phyloP scores from a whole-genome alignment of 768 basidiomycete genomes.

The Kwoniella dejecticola region DNA sequence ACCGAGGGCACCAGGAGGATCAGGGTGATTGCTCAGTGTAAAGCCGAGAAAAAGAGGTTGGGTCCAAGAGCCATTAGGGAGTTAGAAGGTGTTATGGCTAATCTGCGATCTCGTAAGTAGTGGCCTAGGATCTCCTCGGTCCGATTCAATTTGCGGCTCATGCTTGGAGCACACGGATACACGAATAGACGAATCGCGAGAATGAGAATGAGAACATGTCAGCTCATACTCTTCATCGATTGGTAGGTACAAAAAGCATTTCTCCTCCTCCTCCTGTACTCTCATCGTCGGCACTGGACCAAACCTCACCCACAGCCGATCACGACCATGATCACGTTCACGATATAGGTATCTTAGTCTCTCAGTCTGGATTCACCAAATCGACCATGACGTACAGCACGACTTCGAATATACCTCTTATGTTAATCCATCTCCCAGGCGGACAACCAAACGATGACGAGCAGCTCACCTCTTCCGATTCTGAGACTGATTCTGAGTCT shows the following conservation, averaged over 20 bases:
- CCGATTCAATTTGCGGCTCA: not conserved
- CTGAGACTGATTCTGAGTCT: too few relatives aligned
- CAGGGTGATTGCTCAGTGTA: slow-evolving; percentile 84
- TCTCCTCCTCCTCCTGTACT: too few relatives aligned
- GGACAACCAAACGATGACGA: slow-evolving; percentile 6
- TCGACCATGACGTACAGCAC: slow-evolving; percentile 69
- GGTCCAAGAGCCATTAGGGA: slow-evolving; percentile 82
- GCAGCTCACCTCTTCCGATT: too few relatives aligned
- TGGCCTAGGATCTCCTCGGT: not conserved
- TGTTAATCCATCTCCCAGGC: slow-evolving; percentile 75
- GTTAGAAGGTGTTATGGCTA: slow-evolving; percentile 74
- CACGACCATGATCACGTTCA: not conserved
- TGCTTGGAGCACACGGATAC: not conserved
- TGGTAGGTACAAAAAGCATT: too few relatives aligned
- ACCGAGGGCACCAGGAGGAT: slow-evolving; percentile 51
- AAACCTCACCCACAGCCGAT: not conserved
- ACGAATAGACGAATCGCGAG: too few relatives aligned
- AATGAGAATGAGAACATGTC: too few relatives aligned
- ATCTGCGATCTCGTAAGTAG: not conserved
- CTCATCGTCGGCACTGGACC: not conserved
- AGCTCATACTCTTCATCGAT: too few relatives aligned
- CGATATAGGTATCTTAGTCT: slow-evolving; percentile 74
- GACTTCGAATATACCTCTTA: slow-evolving; percentile 74
- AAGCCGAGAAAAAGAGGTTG: slow-evolving; percentile 80
- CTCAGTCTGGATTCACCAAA: slow-evolving; percentile 77